These are phyloP conservation scores for Aspergillus tubingensis DNA, from an alignment of 2,329 filamentous ascomycete genomes.

Conservation along the genomic window DNA sequence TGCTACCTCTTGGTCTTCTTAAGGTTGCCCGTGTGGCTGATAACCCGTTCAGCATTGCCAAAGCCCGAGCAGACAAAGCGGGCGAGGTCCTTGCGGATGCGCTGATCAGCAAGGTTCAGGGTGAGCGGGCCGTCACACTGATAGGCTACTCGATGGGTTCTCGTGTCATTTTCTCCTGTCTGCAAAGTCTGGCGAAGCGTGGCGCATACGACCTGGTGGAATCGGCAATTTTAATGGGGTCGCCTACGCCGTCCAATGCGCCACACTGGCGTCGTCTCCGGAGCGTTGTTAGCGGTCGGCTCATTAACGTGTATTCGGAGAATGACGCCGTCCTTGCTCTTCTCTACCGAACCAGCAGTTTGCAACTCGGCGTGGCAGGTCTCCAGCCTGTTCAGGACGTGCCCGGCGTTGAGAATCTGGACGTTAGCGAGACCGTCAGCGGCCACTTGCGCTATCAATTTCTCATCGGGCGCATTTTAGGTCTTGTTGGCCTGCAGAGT, in stretches of 20 bases:
- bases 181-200: slow-evolving; percentile 73
- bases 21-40: slow-evolving; percentile 70
- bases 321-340: slow-evolving; percentile 88
- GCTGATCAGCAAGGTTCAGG: slow-evolving; percentile 77
- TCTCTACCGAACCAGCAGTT: slow-evolving; percentile 78
- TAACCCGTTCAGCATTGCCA: slow-evolving; percentile 79
- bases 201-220: slow-evolving; percentile 83
- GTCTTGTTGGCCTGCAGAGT: slow-evolving; percentile 69
- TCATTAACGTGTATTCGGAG: slow-evolving; percentile 85
- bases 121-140: slow-evolving; percentile 76
- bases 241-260: slow-evolving; percentile 71
- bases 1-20: slow-evolving; percentile 70
- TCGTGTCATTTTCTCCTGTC: slow-evolving; percentile 77
- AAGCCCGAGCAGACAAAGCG: slow-evolving; percentile 76
- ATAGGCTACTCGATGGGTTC: slow-evolving; percentile 82
- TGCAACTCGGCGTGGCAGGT: slow-evolving; percentile 81
- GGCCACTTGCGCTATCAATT: slow-evolving; percentile 72
- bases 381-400: slow-evolving; percentile 68
- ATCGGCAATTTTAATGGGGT: slow-evolving; percentile 77
- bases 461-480: slow-evolving; percentile 66
- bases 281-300: slow-evolving; percentile 74
- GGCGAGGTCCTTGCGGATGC: slow-evolving; percentile 79
- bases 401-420: slow-evolving; percentile 61
- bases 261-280: slow-evolving; percentile 76
- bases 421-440: slow-evolving; percentile 65